Evolutionary conservation across 2,329 filamentous ascomycete genomes (phyloP), one percentile per base, ranked within the genome.

Genomic region (Aspergillus neotritici): DNA sequence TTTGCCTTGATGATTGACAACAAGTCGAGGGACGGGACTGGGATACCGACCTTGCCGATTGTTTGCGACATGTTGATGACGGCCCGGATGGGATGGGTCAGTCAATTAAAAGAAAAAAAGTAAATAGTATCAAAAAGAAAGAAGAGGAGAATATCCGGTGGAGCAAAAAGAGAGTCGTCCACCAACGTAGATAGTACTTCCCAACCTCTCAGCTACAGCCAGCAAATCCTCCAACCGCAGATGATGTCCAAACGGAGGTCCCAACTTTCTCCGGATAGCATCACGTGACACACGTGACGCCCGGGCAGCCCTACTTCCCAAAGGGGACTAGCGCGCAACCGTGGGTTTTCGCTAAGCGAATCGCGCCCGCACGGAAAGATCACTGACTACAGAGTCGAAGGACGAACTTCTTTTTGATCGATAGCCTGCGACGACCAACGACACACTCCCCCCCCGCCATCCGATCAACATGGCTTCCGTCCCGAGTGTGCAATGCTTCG

Each of bases 401-500:
- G 21, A 25, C 21, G 21, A 25, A 25, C 21, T 25, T 25, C 21
- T 25, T 25, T 25, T 25, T 25, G 21, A 25, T 25, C 21, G 21
- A 25, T 25, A 25, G 21, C 53, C 63, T 61, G 61, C 61, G 59
- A 61, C 56, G 53, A 56, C 62, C 55, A 63, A 45, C 50, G 53
- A 65, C 63, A 62, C 62, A 61, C 61, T 56, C 56, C 56, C 57
- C 52, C 58, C 62, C 21, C 21, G 62, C 64, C 64, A 67, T 66
- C 56, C 50, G 52, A 58, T 54, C 77, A 86, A 69, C 74, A 87
- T 88, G 83, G 84, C 86, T 74, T 77, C 83, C 66, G 77, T 79
- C 64, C 84, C 86, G 77, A 86, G 82, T 75, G 86, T 89, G 67
- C 89, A 95, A 83, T 95, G 89, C 86, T 96, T 97, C 86, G 90